A percentile compares a stretch with the other conserved stretches of the same genome.
Conservation (phyloP, 2,329 filamentous ascomycete species). For the Neofusicoccum parvum region DNA sequence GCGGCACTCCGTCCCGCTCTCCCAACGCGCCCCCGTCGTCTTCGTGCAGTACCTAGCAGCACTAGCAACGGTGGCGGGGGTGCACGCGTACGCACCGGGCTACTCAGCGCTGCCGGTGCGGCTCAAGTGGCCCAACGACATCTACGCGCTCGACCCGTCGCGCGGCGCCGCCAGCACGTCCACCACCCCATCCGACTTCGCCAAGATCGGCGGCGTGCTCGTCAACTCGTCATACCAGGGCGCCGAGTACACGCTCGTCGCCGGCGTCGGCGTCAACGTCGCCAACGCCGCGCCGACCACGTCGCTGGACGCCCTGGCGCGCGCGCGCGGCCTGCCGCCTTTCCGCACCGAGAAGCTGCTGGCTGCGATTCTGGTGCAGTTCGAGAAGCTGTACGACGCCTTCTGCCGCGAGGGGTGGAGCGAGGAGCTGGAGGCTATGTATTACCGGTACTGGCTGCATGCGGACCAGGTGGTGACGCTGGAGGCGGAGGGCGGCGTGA, state of each 20-base stretch:
- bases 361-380: slow-evolving; percentile 74
- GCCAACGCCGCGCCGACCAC: slow-evolving; percentile 84
- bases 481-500: slow-evolving; percentile 75
- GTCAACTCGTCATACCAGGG: slow-evolving; percentile 83
- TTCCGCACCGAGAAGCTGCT: slow-evolving; percentile 79
- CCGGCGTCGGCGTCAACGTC: slow-evolving; percentile 82
- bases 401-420: slow-evolving; percentile 80
- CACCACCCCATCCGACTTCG: slow-evolving; percentile 58
- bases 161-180: background rate
- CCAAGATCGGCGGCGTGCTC: slow-evolving; percentile 92
- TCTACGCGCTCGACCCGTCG: slow-evolving; percentile 51
- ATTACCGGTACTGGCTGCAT: slow-evolving; percentile 49
- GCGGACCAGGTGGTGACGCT: slow-evolving; percentile 66
- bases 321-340: slow-evolving; percentile 47
- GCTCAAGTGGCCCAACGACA: slow-evolving; percentile 97
- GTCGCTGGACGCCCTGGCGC: slow-evolving; percentile 73
- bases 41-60: slow-evolving; percentile 94
- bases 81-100: slow-evolving; percentile 75
- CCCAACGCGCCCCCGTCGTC: slow-evolving; percentile 74
- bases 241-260: slow-evolving; percentile 78
- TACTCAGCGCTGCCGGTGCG: slow-evolving; percentile 78
- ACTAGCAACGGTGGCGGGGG: slow-evolving; percentile 81
- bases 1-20: slow-evolving; percentile 76
- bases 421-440: slow-evolving; percentile 36
- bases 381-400: slow-evolving; percentile 74